phyloP scores from a whole-genome alignment of 1,284 basidiomycete genomes.

The Mycena sp. region DNA sequence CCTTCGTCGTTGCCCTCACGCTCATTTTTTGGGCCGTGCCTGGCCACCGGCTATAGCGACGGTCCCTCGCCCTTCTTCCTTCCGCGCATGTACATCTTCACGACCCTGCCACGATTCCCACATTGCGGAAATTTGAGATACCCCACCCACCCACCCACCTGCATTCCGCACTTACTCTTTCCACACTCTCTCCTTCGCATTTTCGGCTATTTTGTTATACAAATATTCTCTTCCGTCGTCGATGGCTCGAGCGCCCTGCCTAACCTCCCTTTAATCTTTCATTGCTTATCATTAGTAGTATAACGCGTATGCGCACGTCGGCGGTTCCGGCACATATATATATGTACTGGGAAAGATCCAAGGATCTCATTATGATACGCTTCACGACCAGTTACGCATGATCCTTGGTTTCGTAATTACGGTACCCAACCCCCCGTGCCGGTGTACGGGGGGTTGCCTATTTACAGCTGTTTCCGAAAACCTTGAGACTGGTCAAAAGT shows the following conservation, averaged over 20 bases:
- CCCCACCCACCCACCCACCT: slow-evolving; percentile 1
- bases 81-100: slow-evolving; percentile 2
- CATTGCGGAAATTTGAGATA: slow-evolving; percentile 6
- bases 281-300: slow-evolving; percentile 26
- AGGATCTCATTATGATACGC: background rate
- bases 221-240: slow-evolving; percentile 6
- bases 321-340: background rate
- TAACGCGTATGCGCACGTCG: no score
- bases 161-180: slow-evolving; percentile 5
- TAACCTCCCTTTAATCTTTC: slow-evolving; percentile 29
- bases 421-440: no score
- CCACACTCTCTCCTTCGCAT: slow-evolving; percentile 11
- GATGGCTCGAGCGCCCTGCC: background rate
- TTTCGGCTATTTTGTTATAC: slow-evolving; percentile 8
- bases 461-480: no score
- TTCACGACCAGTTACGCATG: no score
- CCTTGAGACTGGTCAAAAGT: no score
- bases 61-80: background rate
- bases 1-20: slow-evolving; percentile 80
- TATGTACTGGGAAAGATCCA: background rate
- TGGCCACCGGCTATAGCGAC: slow-evolving; percentile 77
- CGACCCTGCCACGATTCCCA: slow-evolving; percentile 10
- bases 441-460: no score
- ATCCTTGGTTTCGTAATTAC: no score
- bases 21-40: slow-evolving; percentile 93